Evolutionary conservation across 257 asterid species (phyloP).

Genomic region (Nicotiana otophora): DNA sequence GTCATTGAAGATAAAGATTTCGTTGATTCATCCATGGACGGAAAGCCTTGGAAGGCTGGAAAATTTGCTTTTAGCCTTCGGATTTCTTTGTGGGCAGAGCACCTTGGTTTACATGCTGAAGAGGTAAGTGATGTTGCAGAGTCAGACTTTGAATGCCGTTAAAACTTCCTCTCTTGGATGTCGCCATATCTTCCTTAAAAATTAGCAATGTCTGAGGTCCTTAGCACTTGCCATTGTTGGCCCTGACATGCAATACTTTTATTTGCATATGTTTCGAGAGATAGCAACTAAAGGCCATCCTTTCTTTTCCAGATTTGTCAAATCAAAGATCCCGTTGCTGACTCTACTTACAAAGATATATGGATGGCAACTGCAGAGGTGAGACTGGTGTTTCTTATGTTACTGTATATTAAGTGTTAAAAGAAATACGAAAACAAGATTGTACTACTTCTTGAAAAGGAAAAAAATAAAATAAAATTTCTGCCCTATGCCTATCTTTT

Average conservation of each 20-base stretch:
- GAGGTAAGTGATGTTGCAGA: constrained; percentile 47
- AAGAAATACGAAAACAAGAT: neutral
- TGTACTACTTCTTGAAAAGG: neutral
- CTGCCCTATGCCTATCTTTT: neutral
- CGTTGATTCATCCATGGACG: constrained; percentile 71
- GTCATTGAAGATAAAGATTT: constrained; percentile 77
- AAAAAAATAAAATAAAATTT: neutral
- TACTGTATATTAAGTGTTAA: neutral
- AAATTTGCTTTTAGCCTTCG: constrained; percentile 67
- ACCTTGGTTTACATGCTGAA: constrained; percentile 56
- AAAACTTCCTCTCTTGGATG: neutral
- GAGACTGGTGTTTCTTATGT: constrained; percentile 9
- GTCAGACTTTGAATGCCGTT: neutral
- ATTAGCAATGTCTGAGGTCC: too few species aligned
- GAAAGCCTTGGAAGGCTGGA: constrained; percentile 86
- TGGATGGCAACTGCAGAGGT: constrained; percentile 83
- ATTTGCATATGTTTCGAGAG: neutral
- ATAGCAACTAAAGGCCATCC: neutral
- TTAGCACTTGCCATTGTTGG: too few species aligned
- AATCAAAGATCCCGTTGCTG: constrained; percentile 72
- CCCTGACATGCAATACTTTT: neutral
- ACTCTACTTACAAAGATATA: constrained; percentile 53
- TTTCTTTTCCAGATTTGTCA: constrained; percentile 42
- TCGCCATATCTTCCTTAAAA: neutral
- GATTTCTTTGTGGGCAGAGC: constrained; percentile 88